Conservation (phyloP, 2,329 filamentous ascomycete species). For the Fusarium napiforme region DNA sequence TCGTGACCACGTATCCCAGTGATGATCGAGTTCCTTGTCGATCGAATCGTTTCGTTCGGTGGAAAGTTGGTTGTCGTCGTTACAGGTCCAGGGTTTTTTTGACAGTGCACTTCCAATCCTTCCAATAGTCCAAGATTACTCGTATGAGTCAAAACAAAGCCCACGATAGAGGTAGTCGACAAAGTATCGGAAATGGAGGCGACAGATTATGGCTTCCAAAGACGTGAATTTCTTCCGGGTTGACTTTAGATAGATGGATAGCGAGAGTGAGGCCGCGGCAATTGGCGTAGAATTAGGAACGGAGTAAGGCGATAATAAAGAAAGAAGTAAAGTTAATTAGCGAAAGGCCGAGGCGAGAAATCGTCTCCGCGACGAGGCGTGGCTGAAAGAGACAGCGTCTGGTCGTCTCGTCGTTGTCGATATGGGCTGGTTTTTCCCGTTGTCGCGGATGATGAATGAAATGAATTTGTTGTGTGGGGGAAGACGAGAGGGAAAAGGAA, state of each 20-base stretch:
- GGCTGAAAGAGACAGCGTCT: slow-evolving; percentile 33
- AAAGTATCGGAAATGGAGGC: neutral
- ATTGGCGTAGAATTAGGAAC: slow-evolving; percentile 33
- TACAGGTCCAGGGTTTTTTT: neutral
- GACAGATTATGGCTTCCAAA: slow-evolving; percentile 19
- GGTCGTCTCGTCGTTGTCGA: slow-evolving; percentile 42
- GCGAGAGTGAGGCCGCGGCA: slow-evolving; percentile 38
- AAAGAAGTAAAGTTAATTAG: slow-evolving; percentile 32
- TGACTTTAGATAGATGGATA: slow-evolving; percentile 21
- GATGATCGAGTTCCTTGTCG: neutral
- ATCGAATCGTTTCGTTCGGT: slow-evolving; percentile 9
- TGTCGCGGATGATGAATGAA: slow-evolving; percentile 40
- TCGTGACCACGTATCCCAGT: slow-evolving; percentile 46
- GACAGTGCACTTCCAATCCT: neutral
- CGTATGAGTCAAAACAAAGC: neutral
- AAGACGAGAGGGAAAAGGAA: slow-evolving; percentile 34
- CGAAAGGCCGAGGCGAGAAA: slow-evolving; percentile 43
- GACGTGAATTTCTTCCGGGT: slow-evolving; percentile 25
- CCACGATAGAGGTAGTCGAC: neutral
- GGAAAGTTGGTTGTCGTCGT: slow-evolving; percentile 12
- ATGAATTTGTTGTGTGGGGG: slow-evolving; percentile 39
- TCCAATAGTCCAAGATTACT: neutral
- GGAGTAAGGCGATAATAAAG: slow-evolving; percentile 29
- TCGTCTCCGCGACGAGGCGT: slow-evolving; percentile 45
- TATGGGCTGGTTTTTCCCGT: slow-evolving; percentile 28